Base-by-base conservation (phyloP, 2,329 filamentous ascomycete species). In the Penicillium verrucosum region DNA sequence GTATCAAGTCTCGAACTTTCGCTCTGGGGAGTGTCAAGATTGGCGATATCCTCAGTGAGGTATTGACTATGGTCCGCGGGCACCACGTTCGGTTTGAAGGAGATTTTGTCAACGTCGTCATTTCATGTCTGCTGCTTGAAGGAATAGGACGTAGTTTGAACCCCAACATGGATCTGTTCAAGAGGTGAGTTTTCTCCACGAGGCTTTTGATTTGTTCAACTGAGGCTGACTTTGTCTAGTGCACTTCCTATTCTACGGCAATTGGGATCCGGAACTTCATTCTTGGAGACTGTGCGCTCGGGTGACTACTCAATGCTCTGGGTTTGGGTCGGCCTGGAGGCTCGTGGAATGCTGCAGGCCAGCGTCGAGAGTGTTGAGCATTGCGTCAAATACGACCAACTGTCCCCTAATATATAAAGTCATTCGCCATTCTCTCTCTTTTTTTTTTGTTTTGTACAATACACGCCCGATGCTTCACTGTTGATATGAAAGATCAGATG, bases 91-190 rank as follows among this genome's bases (percentile, higher is more conserved):
- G 94, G 9, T 83, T 99, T 49, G 94, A 99, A 74, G 94, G 94
- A 9, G 94, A 99, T 72, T 99, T 97, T 70, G 92, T 99, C 70
- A 99, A 99, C 70, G 94, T 99, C 5, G 93, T 99, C 30, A 88
- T 99, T 57, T 96, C 91, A 58, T 97, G 97, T 51, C 78, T 99
- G 34, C 81, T 99, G 2, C 81, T 99, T 1, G 94, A 99, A 72
- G 94, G 94, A 7, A 99, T 97, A 68, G 94, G 94, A 0, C 84
- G 94, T 59, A 90, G 82, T 57, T 77, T 99, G 16, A 88, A 97
- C 71, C 93, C 94, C 0, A 81, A 93, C 51, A 79, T 97, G 45
- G 94, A 99, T 75, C 80, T 99, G 12, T 88, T 99, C 62, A 86
- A 86, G 68, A 86, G 84, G 84, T 86, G 69, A 72, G 80, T 74